phyloP scores from a whole-genome alignment of 2,329 filamentous ascomycete species.

The Verruconis gallopava region DNA sequence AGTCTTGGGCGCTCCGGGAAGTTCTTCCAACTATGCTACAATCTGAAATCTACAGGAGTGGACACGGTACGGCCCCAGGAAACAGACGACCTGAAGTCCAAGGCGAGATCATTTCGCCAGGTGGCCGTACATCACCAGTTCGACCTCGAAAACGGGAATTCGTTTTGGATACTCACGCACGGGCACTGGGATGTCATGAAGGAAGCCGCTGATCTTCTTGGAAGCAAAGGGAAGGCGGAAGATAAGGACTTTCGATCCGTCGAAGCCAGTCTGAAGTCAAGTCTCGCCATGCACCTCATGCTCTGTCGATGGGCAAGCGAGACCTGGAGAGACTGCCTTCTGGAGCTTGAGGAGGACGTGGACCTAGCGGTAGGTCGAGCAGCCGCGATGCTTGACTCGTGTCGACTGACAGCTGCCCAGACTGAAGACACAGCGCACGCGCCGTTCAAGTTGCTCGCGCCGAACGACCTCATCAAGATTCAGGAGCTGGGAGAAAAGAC shows the following conservation, averaged over 20 bases:
- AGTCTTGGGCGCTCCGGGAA: constrained; percentile 22
- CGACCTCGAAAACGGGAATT: constrained; percentile 22
- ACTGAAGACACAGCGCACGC: no score
- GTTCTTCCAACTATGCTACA: constrained; percentile 26
- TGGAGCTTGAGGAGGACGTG: constrained; percentile 25
- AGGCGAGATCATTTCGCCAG: constrained; percentile 26
- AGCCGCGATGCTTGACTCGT: no score
- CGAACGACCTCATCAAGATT: no score
- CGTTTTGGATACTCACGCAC: constrained; percentile 31
- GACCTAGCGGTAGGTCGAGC: constrained; percentile 20
- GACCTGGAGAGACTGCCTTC: constrained; percentile 31
- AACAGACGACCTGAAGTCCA: constrained; percentile 11
- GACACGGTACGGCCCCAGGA: no score
- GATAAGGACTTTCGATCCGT: constrained; percentile 21
- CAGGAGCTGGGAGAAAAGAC: no score
- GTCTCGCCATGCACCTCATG: constrained; percentile 25
- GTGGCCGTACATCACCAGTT: constrained; percentile 29
- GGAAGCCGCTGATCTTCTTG: constrained; percentile 21
- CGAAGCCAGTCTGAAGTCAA: constrained; percentile 24
- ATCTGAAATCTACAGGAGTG: constrained; percentile 19
- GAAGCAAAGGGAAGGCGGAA: constrained; percentile 18
- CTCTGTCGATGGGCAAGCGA: constrained; percentile 29
- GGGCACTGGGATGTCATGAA: constrained; percentile 17
- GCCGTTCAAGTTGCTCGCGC: no score
- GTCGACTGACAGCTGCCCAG: no score